These are phyloP conservation scores for Phytophthora syringae DNA, from an alignment of 352 stramenopile genomes.

Conservation along the genomic window DNA sequence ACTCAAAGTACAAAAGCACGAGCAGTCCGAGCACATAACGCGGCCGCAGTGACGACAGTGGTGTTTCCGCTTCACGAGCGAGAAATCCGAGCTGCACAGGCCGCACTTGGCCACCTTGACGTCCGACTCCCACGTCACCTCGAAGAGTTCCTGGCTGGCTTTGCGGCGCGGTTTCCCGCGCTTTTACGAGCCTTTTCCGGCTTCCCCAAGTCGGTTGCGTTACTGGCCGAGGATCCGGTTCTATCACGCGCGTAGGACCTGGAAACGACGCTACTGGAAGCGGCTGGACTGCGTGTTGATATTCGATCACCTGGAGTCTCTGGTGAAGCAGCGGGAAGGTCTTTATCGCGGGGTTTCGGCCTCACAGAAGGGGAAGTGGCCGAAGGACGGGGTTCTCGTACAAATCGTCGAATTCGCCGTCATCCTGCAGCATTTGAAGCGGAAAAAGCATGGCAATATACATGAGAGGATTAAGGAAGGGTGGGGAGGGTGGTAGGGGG, in stretches of 20 bases:
- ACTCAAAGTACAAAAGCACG: constrained; percentile 68
- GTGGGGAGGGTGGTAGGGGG: background rate
- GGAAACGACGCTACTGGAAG: constrained; percentile 32
- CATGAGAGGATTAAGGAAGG: constrained; percentile 1
- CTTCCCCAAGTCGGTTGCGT: constrained; percentile 23
- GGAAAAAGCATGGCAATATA: constrained; percentile 10
- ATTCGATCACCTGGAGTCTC: background rate
- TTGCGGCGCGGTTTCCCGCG: constrained; percentile 43
- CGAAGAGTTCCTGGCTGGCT: constrained; percentile 67
- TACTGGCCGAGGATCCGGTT: constrained; percentile 28
- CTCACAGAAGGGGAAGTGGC: constrained; percentile 2
- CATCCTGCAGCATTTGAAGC: constrained; percentile 45
- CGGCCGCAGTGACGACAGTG: constrained; percentile 79
- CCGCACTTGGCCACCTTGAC: constrained; percentile 47
- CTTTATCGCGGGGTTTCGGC: constrained; percentile 11
- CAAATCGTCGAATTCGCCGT: constrained; percentile 81
- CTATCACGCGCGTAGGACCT: constrained; percentile 30
- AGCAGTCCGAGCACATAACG: constrained; percentile 84
- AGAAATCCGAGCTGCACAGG: constrained; percentile 68
- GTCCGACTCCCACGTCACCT: constrained; percentile 71
- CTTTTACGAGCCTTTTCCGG: constrained; percentile 17
- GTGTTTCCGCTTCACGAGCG: constrained; percentile 74
- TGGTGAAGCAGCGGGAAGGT: background rate
- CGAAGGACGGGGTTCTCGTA: constrained; percentile 45
- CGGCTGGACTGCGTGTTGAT: constrained; percentile 18